phyloP scores from a whole-genome alignment of 1,284 basidiomycete species.

The Vanrija sp. region DNA sequence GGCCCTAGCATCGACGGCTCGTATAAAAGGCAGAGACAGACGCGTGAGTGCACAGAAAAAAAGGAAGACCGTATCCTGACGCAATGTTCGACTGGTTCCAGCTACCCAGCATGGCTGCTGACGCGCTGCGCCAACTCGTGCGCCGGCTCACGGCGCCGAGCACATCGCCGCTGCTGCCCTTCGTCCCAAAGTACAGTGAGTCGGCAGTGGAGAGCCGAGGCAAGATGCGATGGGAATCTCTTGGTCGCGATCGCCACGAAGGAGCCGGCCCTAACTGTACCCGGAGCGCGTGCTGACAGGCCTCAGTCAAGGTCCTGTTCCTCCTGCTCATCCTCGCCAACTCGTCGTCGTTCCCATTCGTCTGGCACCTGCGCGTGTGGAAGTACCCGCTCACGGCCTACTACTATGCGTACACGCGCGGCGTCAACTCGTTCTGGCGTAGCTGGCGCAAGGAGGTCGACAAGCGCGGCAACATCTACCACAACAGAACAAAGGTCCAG shows the following conservation, averaged over 20 bases:
- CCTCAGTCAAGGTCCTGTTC: slow-evolving; percentile 42
- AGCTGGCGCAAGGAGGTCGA: slow-evolving; percentile 28
- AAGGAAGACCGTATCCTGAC: no score
- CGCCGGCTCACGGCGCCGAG: slow-evolving; percentile 9
- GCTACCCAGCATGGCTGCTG: slow-evolving; percentile 1
- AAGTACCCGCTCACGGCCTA: slow-evolving; percentile 30
- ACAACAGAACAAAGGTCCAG: slow-evolving; percentile 21
- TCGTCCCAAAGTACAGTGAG: slow-evolving; percentile 41
- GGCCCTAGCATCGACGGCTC: no score
- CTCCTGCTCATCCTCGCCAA: slow-evolving; percentile 41
- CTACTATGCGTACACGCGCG: slow-evolving; percentile 23
- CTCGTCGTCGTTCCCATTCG: slow-evolving; percentile 43
- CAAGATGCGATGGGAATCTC: no score
- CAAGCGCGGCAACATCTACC: slow-evolving; percentile 25
- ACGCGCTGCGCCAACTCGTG: slow-evolving; percentile 3
- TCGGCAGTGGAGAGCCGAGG: not conserved
- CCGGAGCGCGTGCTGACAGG: slow-evolving; percentile 2
- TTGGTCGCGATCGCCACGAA: not conserved
- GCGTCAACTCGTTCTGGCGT: slow-evolving; percentile 25
- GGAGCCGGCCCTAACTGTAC: not conserved
- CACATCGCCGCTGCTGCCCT: slow-evolving; percentile 36
- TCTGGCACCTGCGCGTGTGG: slow-evolving; percentile 46
- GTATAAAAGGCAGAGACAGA: no score
- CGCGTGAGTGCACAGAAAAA: no score
- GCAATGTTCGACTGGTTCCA: not conserved